Conservation (phyloP, 139 green algal species). For the Eudorina sp. region DNA sequence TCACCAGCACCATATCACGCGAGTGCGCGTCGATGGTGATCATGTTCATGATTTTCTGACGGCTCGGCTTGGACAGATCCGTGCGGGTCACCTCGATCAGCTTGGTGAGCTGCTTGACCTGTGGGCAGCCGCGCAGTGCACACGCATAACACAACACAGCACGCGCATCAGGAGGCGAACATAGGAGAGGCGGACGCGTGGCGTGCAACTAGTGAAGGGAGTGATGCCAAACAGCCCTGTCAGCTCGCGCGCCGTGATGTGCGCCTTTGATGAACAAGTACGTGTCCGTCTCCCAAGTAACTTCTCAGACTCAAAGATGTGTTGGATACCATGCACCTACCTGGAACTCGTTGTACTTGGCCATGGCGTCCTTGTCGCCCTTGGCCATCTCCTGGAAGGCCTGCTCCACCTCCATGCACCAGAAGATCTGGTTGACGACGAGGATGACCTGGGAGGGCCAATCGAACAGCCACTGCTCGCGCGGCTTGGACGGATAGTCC, state of each 20-base stretch:
- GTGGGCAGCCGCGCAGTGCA: slow-evolving; percentile 24
- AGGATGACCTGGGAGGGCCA: slow-evolving; percentile 90
- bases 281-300: not conserved
- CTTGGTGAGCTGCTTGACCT: slow-evolving; percentile 88
- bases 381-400: slow-evolving; percentile 74
- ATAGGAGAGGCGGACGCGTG: no score
- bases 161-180: no score
- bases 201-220: no score
- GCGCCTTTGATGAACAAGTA: no score
- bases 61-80: slow-evolving; percentile 73
- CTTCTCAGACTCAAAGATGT: no score
- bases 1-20: slow-evolving; percentile 77
- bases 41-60: slow-evolving; percentile 89
- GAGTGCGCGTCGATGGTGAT: slow-evolving; percentile 91
- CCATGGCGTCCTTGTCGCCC: slow-evolving; percentile 81
- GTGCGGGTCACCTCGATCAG: slow-evolving; percentile 84
- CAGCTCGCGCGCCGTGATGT: no score
- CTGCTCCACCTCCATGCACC: slow-evolving; percentile 89
- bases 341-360: slow-evolving; percentile 89
- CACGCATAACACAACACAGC: not conserved
- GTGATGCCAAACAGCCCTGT: no score
- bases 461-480: slow-evolving; percentile 90
- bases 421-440: slow-evolving; percentile 95
- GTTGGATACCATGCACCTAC: slow-evolving; percentile 47
- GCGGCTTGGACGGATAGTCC: slow-evolving; percentile 78